phyloP scores from a whole-genome alignment of 2,329 filamentous ascomycete species.

The Domatiomyces globalis region DNA sequence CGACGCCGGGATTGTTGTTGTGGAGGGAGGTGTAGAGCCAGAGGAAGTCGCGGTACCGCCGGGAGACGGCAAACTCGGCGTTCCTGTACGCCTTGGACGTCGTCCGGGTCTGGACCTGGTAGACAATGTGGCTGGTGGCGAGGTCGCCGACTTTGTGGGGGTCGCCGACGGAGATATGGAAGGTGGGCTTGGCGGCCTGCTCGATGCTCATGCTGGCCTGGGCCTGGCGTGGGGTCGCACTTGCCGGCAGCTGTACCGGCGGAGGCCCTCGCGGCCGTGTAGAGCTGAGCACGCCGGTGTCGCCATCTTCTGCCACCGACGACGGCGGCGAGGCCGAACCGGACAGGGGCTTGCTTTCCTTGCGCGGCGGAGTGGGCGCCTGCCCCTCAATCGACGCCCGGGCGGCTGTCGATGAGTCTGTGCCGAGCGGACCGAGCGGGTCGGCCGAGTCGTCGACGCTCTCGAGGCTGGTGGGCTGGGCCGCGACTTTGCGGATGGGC shows the following conservation, averaged over 20 bases:
- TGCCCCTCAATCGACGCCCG: constrained; percentile 33
- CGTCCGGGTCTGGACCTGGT: constrained; percentile 90
- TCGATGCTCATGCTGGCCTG: constrained; percentile 80
- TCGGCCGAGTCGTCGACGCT: constrained; percentile 49
- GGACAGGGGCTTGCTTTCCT: constrained; percentile 41
- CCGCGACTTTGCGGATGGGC: constrained; percentile 42
- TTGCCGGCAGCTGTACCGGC: constrained; percentile 39
- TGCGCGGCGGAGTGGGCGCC: constrained; percentile 45
- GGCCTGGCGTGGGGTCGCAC: constrained; percentile 34
- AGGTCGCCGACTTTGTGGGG: constrained; percentile 95
- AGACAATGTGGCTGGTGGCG: constrained; percentile 94
- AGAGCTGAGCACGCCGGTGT: constrained; percentile 53
- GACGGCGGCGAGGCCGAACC: constrained; percentile 27
- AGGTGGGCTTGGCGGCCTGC: constrained; percentile 81
- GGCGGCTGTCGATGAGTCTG: constrained; percentile 21
- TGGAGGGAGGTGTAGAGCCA: constrained; percentile 96
- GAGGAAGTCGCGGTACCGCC: constrained; percentile 89
- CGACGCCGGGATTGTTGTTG: constrained; percentile 83
- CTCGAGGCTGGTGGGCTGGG: constrained; percentile 48
- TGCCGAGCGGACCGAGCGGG: constrained; percentile 46
- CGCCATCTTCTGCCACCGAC: constrained; percentile 49
- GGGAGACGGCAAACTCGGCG: constrained; percentile 80
- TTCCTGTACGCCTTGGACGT: constrained; percentile 92
- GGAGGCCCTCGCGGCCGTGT: constrained; percentile 48
- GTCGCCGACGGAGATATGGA: constrained; percentile 83